A percentile compares a stretch with the other conserved stretches of the same genome.
Evolutionary conservation across 108 stramenopile genomes (phyloP).

Genomic region (Conticribra weissflogii): DNA sequence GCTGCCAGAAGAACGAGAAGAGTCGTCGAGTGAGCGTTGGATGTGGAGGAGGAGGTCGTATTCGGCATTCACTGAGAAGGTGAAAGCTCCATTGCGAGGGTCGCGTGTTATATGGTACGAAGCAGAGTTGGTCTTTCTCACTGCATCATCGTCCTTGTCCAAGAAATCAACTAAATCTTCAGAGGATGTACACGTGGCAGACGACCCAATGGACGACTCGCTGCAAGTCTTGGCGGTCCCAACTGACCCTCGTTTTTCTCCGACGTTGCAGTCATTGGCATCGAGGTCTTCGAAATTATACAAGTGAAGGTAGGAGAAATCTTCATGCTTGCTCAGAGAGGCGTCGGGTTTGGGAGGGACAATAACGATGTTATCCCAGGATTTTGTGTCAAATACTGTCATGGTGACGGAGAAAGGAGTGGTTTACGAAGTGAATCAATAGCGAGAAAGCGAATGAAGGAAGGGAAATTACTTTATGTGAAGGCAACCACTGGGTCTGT

Average conservation of each 20-base stretch:
- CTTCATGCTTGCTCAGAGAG: slow-evolving; percentile 2
- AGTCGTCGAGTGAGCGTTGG: slow-evolving; percentile 39
- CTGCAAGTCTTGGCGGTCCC: too few relatives aligned
- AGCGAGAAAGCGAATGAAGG: too few relatives aligned
- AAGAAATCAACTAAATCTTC: too few relatives aligned
- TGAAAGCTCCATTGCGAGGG: slow-evolving; percentile 49
- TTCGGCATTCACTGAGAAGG: slow-evolving; percentile 47
- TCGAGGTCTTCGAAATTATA: slow-evolving; percentile 1
- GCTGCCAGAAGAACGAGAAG: slow-evolving; percentile 1
- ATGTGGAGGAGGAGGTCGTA: slow-evolving; percentile 65
- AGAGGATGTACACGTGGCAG: too few relatives aligned
- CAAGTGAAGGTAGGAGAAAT: slow-evolving; percentile 25
- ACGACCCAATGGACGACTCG: too few relatives aligned
- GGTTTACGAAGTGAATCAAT: too few relatives aligned
- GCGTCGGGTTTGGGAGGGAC: slow-evolving; percentile 39
- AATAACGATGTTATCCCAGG: slow-evolving; percentile 22
- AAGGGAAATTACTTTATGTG: too few relatives aligned
- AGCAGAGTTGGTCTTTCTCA: neutral
- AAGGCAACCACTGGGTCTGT: too few relatives aligned
- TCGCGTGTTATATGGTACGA: slow-evolving; percentile 46
- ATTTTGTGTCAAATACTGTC: slow-evolving; percentile 6
- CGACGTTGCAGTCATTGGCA: too few relatives aligned
- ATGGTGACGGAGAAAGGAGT: too few relatives aligned
- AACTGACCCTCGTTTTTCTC: too few relatives aligned
- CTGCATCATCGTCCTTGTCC: too few relatives aligned